Evolutionary conservation across 192 early-diverging fungal genomes (phyloP).

Genomic region (Coemansia sp.): DNA sequence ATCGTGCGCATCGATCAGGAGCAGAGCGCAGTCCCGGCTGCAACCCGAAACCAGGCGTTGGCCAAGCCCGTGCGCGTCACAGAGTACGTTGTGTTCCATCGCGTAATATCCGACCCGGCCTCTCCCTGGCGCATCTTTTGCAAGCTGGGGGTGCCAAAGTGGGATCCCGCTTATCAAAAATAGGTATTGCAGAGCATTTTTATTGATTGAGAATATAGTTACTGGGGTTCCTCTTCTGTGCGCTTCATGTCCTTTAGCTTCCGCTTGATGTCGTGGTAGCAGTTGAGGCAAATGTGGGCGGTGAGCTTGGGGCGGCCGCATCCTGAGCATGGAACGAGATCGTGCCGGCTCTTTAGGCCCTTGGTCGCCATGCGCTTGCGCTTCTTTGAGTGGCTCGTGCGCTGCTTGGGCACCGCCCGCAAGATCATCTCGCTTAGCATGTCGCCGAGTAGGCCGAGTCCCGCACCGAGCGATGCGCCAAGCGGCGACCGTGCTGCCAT

Average conservation of each 20-base stretch:
- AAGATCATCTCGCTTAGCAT: conserved; percentile 61
- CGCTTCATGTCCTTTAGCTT: conserved; percentile 41
- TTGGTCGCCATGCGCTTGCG: conserved; percentile 80
- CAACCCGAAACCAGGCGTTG: conserved; percentile 44
- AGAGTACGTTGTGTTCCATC: conserved; percentile 71
- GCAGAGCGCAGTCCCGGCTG: conserved; percentile 47
- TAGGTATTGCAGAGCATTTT: not conserved
- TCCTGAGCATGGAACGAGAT: conserved; percentile 70
- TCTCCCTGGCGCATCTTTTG: conserved; percentile 67
- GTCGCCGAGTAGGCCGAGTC: conserved; percentile 41
- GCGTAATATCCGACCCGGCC: conserved; percentile 57
- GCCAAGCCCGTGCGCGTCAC: conserved; percentile 58
- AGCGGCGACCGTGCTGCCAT: conserved; percentile 16
- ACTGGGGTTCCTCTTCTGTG: conserved; percentile 9
- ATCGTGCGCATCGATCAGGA: conserved; percentile 66
- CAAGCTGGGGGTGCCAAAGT: conserved; percentile 53
- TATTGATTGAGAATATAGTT: not conserved
- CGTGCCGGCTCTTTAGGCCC: conserved; percentile 66
- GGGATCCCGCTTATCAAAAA: conserved; percentile 18
- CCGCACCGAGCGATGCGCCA: conserved; percentile 17
- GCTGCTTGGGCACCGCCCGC: conserved; percentile 88
- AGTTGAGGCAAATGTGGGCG: conserved; percentile 77
- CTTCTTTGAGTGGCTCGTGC: conserved; percentile 89
- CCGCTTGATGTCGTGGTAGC: conserved; percentile 66
- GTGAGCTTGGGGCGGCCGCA: conserved; percentile 72